Evolutionary conservation across 805 yeast genomes (phyloP).

Genomic region (Pichia membranifaciens): DNA sequence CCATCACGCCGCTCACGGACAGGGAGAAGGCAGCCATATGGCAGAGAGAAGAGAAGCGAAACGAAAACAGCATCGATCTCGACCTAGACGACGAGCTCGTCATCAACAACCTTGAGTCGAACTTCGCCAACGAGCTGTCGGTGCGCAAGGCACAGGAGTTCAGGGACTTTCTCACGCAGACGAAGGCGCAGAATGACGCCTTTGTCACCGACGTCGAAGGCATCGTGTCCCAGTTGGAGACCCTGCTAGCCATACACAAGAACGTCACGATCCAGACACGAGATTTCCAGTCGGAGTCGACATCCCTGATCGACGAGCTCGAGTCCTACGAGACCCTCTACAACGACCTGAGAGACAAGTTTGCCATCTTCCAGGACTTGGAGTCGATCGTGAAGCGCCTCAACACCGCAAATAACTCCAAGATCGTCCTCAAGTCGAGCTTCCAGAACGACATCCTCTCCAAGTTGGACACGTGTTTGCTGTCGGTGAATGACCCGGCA

Average conservation of each 20-base stretch:
- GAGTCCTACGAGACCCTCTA: constrained; percentile 37
- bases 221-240: constrained; percentile 37
- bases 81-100: constrained; percentile 2
- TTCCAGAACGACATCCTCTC: constrained; percentile 47
- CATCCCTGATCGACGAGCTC: constrained; percentile 43
- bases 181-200: constrained; percentile 23
- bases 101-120: not conserved
- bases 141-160: constrained; percentile 25
- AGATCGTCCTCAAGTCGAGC: constrained; percentile 55
- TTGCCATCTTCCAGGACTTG: constrained; percentile 61
- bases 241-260: constrained; percentile 34
- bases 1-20: not conserved
- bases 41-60: constrained; percentile 10
- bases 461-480: constrained; percentile 62
- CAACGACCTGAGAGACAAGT: constrained; percentile 39
- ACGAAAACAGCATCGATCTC: constrained; percentile 25
- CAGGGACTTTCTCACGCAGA: constrained; percentile 29
- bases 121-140: constrained; percentile 30
- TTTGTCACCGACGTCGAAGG: constrained; percentile 42
- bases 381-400: constrained; percentile 64
- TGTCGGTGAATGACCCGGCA: constrained; percentile 47
- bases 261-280: constrained; percentile 56
- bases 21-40: constrained; percentile 26
- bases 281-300: constrained; percentile 56
- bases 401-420: constrained; percentile 57